These are phyloP conservation scores for Primulina eburnea DNA, from an alignment of 257 asterid genomes.

Conservation along the genomic window DNA sequence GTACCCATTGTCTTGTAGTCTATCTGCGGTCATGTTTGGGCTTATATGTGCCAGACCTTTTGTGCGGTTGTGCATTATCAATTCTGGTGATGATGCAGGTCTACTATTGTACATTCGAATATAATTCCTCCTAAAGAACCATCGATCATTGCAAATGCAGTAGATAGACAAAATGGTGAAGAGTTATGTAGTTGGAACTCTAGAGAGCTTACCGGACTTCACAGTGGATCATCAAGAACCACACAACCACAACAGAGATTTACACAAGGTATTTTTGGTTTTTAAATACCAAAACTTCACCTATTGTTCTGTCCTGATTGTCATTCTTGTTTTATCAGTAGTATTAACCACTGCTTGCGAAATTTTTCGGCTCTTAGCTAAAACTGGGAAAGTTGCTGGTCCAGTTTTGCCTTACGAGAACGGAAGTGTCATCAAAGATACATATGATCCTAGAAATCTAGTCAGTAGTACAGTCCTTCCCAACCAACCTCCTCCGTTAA, in stretches of 20 bases:
- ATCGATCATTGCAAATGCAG: conserved; percentile 13
- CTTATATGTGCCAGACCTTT: background rate
- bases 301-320: background rate
- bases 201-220: conserved; percentile 36
- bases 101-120: conserved; percentile 48
- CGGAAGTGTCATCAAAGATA: conserved; percentile 34
- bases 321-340: background rate
- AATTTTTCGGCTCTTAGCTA: conserved; percentile 32
- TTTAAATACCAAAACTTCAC: background rate
- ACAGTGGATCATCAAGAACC: conserved; percentile 34
- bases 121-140: conserved; percentile 39
- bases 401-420: conserved; percentile 42
- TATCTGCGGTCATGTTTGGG: background rate
- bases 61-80: background rate
- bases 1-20: background rate
- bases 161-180: conserved; percentile 34
- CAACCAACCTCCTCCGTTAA: conserved; percentile 35
- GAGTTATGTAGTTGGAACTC: conserved; percentile 34
- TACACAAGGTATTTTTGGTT: conserved; percentile 30
- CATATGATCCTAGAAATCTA: conserved; percentile 47
- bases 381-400: conserved; percentile 62
- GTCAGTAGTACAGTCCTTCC: conserved; percentile 39
- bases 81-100: conserved; percentile 24
- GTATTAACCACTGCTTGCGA: background rate
- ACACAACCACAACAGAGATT: conserved; percentile 40